phyloP scores from a whole-genome alignment of 768 basidiomycete genomes.

The Mycena epipterygia region DNA sequence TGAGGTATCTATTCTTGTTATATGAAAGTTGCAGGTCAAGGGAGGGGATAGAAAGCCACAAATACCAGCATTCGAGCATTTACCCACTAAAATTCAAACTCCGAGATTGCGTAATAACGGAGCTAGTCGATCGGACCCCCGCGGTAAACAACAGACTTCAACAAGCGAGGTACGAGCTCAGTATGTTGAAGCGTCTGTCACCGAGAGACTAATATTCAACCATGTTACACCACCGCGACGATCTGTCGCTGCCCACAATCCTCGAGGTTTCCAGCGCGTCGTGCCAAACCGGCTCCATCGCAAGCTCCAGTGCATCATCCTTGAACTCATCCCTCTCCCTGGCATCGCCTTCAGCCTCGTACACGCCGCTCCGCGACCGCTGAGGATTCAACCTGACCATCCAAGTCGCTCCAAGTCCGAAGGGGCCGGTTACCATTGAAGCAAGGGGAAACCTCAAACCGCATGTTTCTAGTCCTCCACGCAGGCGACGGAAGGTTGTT shows the following conservation, averaged over 20 bases:
- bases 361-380: not conserved
- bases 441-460: not conserved
- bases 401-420: not conserved
- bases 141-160: too few relatives aligned
- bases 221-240: not conserved
- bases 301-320: not conserved
- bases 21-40: too few relatives aligned
- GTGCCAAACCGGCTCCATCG: not conserved
- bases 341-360: not conserved
- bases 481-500: not conserved
- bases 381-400: conserved; percentile 5
- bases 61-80: too few relatives aligned
- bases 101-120: too few relatives aligned
- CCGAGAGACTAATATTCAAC: too few relatives aligned
- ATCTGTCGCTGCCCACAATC: not conserved
- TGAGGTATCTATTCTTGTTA: too few relatives aligned
- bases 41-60: too few relatives aligned
- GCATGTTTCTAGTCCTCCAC: conserved; percentile 5
- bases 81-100: too few relatives aligned
- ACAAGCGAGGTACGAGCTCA: too few relatives aligned
- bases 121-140: too few relatives aligned
- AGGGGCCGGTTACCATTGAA: not conserved
- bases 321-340: not conserved
- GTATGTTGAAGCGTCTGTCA: too few relatives aligned
- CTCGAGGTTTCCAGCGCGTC: not conserved